phyloP scores from a whole-genome alignment of 2,329 filamentous ascomycete genomes.

The Exophiala alcalophila region DNA sequence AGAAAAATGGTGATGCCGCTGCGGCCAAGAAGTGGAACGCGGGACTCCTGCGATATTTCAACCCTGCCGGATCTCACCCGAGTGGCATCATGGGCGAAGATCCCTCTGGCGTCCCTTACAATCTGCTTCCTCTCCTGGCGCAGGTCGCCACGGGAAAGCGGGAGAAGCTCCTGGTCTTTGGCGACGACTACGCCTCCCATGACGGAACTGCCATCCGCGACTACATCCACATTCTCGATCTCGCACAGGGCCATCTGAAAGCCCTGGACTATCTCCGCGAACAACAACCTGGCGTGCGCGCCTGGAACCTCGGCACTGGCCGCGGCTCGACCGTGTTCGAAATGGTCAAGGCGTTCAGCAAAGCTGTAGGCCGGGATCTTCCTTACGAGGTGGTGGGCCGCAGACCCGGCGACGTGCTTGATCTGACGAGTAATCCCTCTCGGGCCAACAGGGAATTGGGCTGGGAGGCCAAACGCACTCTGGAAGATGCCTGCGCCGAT shows the following conservation, averaged over 20 bases:
- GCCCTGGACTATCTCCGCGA: slow-evolving; percentile 87
- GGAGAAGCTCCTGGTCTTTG: slow-evolving; percentile 91
- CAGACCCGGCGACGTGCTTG: slow-evolving; percentile 83
- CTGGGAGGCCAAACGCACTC: slow-evolving; percentile 86
- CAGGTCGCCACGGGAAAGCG: slow-evolving; percentile 95
- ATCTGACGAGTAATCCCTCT: slow-evolving; percentile 87
- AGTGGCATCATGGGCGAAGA: slow-evolving; percentile 98
- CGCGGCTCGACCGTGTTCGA: slow-evolving; percentile 94
- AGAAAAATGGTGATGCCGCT: slow-evolving; percentile 72
- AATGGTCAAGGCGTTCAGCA: slow-evolving; percentile 92
- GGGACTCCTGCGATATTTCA: slow-evolving; percentile 93
- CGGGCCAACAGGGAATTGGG: slow-evolving; percentile 83
- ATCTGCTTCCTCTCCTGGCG: slow-evolving; percentile 87
- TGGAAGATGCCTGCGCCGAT: slow-evolving; percentile 91
- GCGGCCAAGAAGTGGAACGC: slow-evolving; percentile 82
- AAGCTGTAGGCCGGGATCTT: slow-evolving; percentile 79
- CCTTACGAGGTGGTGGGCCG: slow-evolving; percentile 82
- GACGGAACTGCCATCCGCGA: slow-evolving; percentile 94
- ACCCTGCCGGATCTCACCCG: slow-evolving; percentile 91
- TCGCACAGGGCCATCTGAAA: slow-evolving; percentile 79
- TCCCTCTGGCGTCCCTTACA: slow-evolving; percentile 91
- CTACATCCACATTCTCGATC: slow-evolving; percentile 95
- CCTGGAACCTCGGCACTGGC: slow-evolving; percentile 95
- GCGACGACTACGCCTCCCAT: slow-evolving; percentile 85
- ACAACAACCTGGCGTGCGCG: slow-evolving; percentile 81